Conservation (phyloP, 1,284 basidiomycete genomes). For the Apiotrichum gamsii region DNA sequence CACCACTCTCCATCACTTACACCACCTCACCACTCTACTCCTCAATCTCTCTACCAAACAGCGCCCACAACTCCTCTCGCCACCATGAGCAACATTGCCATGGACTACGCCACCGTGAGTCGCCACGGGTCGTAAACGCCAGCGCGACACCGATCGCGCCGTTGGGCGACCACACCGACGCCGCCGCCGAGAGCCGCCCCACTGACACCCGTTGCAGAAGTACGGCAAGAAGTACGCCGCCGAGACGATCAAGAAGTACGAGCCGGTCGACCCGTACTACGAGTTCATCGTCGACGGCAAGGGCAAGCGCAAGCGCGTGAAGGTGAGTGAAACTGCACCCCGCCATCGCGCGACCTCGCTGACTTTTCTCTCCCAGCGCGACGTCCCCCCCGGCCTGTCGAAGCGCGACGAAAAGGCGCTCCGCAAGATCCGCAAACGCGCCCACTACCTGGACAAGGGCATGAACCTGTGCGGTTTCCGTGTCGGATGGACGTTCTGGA, state of each 20-base stretch:
- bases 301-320: constrained; percentile 63
- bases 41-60: no score
- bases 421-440: constrained; percentile 65
- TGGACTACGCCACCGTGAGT: neutral
- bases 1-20: no score
- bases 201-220: no score
- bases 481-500: constrained; percentile 79
- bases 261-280: constrained; percentile 71
- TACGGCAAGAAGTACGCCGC: constrained; percentile 10
- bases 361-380: constrained; percentile 59
- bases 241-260: constrained; percentile 49
- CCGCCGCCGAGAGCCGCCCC: neutral
- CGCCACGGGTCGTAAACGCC: no score
- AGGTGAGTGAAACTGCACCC: constrained; percentile 54
- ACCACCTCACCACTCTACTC: no score
- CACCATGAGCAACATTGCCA: neutral
- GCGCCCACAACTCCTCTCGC: no score
- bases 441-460: constrained; percentile 87
- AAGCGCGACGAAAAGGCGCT: constrained; percentile 69
- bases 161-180: no score
- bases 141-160: no score
- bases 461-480: constrained; percentile 74
- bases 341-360: no score
- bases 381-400: constrained; percentile 70
- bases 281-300: constrained; percentile 62